Percentiles rank a stretch among this genome's conserved stretches.
Evolutionary conservation across 163 green algal species (phyloP).

Genomic region (Scenedesmus sp.): DNA sequence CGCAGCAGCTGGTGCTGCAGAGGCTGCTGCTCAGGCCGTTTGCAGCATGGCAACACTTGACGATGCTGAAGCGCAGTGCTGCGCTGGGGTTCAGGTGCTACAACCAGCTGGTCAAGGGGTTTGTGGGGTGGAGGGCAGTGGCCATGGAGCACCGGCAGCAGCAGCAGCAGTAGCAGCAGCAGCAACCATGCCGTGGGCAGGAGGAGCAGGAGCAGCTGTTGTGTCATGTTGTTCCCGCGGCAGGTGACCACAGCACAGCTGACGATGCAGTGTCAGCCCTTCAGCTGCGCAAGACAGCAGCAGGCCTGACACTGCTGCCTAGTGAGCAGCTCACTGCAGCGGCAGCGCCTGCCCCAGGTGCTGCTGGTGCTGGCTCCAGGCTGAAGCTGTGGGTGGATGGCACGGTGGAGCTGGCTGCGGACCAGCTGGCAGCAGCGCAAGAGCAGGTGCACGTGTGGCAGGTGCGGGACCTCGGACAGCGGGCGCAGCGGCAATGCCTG

Average conservation of each 20-base stretch:
- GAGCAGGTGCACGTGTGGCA: not conserved
- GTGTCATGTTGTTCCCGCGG: not conserved
- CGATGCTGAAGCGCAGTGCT: not conserved
- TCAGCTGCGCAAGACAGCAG: not conserved
- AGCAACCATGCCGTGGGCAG: not conserved
- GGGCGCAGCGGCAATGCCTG: not conserved
- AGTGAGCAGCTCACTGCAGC: not conserved
- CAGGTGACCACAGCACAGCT: not conserved
- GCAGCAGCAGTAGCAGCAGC: not conserved
- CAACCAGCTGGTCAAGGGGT: constrained; percentile 8
- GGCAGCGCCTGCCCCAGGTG: not conserved
- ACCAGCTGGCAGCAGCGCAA: not conserved
- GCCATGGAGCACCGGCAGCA: not conserved
- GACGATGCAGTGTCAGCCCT: not conserved
- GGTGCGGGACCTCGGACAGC: not conserved
- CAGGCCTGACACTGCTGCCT: not conserved
- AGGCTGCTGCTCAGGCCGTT: not conserved
- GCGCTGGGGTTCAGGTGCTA: constrained; percentile 26
- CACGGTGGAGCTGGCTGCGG: not conserved
- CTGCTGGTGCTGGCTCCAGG: not conserved
- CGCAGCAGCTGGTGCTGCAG: not conserved
- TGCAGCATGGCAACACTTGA: not conserved
- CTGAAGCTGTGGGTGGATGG: not conserved
- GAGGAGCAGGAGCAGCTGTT: not conserved
- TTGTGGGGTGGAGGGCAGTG: constrained; percentile 15